Conservation (phyloP, 2,329 filamentous ascomycete species). For the Mycogone perniciosa region DNA sequence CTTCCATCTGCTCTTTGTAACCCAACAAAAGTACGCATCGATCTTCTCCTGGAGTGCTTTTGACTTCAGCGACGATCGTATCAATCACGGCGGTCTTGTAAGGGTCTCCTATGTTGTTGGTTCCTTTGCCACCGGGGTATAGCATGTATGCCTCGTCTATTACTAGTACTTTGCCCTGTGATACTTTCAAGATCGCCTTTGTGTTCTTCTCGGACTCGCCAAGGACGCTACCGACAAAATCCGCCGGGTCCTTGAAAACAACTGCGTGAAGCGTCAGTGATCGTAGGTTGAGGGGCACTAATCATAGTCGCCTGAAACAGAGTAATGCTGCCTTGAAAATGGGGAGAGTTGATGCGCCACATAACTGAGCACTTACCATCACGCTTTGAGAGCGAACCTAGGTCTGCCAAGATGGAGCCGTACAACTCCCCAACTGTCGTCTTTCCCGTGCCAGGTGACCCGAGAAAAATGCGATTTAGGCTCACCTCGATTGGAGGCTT, state of each 20-base stretch:
- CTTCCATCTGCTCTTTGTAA: constrained; percentile 1
- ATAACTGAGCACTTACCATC: no score
- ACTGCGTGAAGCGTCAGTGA: constrained; percentile 27
- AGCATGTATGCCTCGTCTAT: constrained; percentile 61
- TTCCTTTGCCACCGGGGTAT: neutral
- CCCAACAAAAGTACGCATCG: neutral
- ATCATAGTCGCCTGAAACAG: no score
- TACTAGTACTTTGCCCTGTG: constrained; percentile 60
- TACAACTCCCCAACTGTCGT: constrained; percentile 65
- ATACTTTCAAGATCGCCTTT: constrained; percentile 47
- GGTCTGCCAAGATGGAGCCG: constrained; percentile 67
- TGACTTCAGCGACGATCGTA: neutral
- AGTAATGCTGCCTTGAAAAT: no score
- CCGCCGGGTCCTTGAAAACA: constrained; percentile 52
- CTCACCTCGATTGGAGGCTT: constrained; percentile 38
- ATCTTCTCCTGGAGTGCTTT: neutral
- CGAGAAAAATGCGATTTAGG: constrained; percentile 63
- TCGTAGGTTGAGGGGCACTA: no score
- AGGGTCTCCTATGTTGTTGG: neutral
- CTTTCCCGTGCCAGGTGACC: constrained; percentile 63
- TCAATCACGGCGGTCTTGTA: neutral
- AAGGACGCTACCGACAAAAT: constrained; percentile 61
- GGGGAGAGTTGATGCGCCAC: no score
- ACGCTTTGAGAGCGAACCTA: constrained; percentile 57
- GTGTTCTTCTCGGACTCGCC: constrained; percentile 66